Conservation (phyloP, 164 flowering plant species). For the Chloranthus sessilifolius region DNA sequence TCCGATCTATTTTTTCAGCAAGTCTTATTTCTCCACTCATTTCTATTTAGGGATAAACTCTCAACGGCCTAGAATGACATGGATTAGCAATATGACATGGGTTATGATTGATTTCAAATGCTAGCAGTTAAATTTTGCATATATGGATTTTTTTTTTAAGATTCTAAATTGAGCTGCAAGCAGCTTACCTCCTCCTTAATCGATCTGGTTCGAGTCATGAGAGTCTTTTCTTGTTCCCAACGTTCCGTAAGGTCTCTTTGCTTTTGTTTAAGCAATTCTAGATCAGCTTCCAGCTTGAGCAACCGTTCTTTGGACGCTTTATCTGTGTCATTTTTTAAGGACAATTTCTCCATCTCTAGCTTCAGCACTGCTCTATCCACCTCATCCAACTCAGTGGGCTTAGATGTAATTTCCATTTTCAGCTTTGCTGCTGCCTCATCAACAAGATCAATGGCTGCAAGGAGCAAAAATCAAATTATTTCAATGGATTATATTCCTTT, state of each 20-base stretch:
- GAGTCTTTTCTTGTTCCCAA: conserved; percentile 72
- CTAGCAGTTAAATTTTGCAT: too few relatives aligned
- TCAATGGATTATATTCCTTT: too few relatives aligned
- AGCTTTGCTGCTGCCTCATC: conserved; percentile 99
- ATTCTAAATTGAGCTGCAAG: neutral
- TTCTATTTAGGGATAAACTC: too few relatives aligned
- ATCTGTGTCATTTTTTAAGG: conserved; percentile 80
- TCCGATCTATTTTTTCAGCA: too few relatives aligned
- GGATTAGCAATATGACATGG: too few relatives aligned
- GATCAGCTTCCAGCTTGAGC: conserved; percentile 74
- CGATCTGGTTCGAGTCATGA: conserved; percentile 74
- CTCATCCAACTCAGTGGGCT: conserved; percentile 94
- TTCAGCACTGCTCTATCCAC: conserved; percentile 77
- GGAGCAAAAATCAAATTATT: too few relatives aligned
- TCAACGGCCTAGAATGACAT: too few relatives aligned
- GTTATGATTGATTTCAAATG: too few relatives aligned
- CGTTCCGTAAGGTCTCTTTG: conserved; percentile 74
- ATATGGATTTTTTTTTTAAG: too few relatives aligned
- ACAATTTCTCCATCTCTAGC: conserved; percentile 89
- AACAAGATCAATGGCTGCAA: conserved; percentile 91
- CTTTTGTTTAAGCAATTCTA: conserved; percentile 57
- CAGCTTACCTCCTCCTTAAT: conserved; percentile 81
- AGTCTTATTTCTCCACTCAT: too few relatives aligned
- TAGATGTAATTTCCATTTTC: conserved; percentile 97
- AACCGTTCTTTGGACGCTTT: conserved; percentile 81